A percentile compares a stretch with the other conserved stretches of the same genome.
Conservation (phyloP, 768 basidiomycete species). For the Chalciporus sphaerocephalus region DNA sequence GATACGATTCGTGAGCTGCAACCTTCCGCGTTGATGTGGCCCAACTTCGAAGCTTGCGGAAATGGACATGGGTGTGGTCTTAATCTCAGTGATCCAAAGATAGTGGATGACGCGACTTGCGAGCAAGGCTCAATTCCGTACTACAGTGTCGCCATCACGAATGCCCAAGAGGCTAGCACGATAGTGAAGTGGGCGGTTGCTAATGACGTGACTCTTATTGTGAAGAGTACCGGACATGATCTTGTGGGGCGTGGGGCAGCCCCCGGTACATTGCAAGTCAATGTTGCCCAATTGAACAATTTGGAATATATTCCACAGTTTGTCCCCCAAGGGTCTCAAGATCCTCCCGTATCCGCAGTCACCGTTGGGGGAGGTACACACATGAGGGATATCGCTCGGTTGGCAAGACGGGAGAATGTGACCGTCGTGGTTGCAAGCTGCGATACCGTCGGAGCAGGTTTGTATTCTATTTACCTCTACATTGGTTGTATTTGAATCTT, state of each 20-base stretch:
- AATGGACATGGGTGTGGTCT: slow-evolving; percentile 4
- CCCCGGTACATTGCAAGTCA: not conserved
- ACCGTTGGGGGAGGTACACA: not conserved
- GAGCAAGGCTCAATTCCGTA: slow-evolving; percentile 4
- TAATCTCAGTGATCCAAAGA: slow-evolving; percentile 1
- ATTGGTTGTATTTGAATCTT: not conserved
- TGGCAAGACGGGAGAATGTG: not conserved
- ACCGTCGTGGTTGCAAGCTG: not conserved
- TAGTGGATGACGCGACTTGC: not conserved
- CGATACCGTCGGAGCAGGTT: not conserved
- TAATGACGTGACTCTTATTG: slow-evolving; percentile 3
- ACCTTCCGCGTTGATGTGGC: slow-evolving; percentile 1
- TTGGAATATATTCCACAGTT: not conserved
- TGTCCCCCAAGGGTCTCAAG: not conserved
- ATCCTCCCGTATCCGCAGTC: not conserved
- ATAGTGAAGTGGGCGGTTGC: slow-evolving; percentile 3
- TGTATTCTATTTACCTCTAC: not conserved
- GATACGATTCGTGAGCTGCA: not conserved
- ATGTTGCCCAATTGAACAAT: not conserved
- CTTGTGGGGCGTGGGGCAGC: not conserved
- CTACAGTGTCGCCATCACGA: slow-evolving; percentile 1
- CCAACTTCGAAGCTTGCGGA: slow-evolving; percentile 9
- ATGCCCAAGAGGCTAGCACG: slow-evolving; percentile 5
- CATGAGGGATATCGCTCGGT: not conserved
- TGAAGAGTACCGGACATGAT: slow-evolving; percentile 6